Percentiles rank a stretch among this genome's conserved stretches.
These are phyloP conservation scores for Pythium monospermum DNA, from an alignment of 352 stramenopile genomes.

Conservation along the genomic window DNA sequence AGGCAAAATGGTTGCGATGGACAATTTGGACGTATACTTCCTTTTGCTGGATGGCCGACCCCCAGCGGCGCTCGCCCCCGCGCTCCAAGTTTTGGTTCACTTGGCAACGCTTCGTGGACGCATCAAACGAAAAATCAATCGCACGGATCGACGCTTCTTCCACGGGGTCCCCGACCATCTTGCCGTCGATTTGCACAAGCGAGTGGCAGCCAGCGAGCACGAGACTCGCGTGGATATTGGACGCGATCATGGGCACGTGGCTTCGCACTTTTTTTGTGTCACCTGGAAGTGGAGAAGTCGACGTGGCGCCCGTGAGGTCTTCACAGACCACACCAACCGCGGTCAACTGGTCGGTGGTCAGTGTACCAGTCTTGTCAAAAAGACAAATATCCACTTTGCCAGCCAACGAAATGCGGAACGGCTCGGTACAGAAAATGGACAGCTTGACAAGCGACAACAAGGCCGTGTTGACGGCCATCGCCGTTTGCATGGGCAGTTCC, in stretches of 20 bases:
- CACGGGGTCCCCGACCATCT: constrained; percentile 96
- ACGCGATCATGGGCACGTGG: constrained; percentile 81
- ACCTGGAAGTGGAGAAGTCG: constrained; percentile 17
- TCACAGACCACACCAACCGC: constrained; percentile 90
- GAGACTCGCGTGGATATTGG: constrained; percentile 74
- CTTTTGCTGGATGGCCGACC: constrained; percentile 59
- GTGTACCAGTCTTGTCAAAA: constrained; percentile 99
- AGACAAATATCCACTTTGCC: constrained; percentile 96
- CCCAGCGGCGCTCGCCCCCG: constrained; percentile 65
- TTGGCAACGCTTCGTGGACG: constrained; percentile 62
- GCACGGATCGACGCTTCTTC: constrained; percentile 96
- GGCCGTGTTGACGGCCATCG: constrained; percentile 96
- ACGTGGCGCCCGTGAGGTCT: constrained; percentile 35
- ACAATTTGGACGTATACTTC: constrained; percentile 88
- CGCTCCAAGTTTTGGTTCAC: constrained; percentile 72
- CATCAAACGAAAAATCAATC: constrained; percentile 92
- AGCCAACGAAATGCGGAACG: constrained; percentile 96
- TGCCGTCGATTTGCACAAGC: constrained; percentile 96
- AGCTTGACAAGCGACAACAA: constrained; percentile 93
- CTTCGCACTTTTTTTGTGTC: constrained; percentile 50
- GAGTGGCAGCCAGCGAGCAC: constrained; percentile 94
- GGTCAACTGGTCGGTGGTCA: constrained; percentile 96
- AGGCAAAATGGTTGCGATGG: constrained; percentile 94
- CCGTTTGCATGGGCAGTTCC: constrained; percentile 98
- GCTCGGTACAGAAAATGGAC: constrained; percentile 97